Base-by-base conservation (phyloP, 768 basidiomycete species). In the Naganishia friedmannii region DNA sequence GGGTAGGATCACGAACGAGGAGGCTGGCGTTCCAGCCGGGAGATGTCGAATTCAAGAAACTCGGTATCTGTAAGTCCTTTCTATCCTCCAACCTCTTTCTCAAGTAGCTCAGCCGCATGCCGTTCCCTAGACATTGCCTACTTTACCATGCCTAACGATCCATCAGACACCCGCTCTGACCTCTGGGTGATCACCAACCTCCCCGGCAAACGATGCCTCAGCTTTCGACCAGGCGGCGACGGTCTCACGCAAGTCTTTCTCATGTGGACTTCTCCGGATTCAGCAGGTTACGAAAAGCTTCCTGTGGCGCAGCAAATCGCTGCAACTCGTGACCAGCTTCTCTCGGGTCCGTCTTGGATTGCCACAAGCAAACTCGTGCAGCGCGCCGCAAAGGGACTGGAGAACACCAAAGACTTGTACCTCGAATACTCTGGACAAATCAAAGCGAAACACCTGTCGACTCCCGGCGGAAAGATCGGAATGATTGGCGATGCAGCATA, bases 401-500 rank as follows among this genome's bases (percentile, higher is more conserved):
- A 53, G 7, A 53, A 53, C 53, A 23, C 28, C 5, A 26, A 5
- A 2, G 53, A 53, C 53, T 23, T 53, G 28, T 53, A 53, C 53
- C 53, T 53, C 15, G 53, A 53, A 17, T 53, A 53, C 53, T 23
- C 53, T 3, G 53, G 53, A 6, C 53, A 53, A 26, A 15, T 53
- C 15, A 53, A 53, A 23, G 53, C 53, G 9, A 53, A 53, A 15
- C 53, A 15, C 3, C 53, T 53, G 3, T 23, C 15, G 3, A 23
- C 53, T 2, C 53, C 10, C 6, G 53, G 53, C 53, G 53, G 53
- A 9, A 53, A 53, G 53, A 26, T 53, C 3, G 32, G 54, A 2
- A 58, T 73, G 55, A 19, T 77, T 21, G 78, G 78, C 3, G 76
- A 79, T 55, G 73, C 77, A 0, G 78, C 72, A 0, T 74, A 68